Conservation (phyloP, 1,284 basidiomycete species). For the Heterobasidion occidentale region DNA sequence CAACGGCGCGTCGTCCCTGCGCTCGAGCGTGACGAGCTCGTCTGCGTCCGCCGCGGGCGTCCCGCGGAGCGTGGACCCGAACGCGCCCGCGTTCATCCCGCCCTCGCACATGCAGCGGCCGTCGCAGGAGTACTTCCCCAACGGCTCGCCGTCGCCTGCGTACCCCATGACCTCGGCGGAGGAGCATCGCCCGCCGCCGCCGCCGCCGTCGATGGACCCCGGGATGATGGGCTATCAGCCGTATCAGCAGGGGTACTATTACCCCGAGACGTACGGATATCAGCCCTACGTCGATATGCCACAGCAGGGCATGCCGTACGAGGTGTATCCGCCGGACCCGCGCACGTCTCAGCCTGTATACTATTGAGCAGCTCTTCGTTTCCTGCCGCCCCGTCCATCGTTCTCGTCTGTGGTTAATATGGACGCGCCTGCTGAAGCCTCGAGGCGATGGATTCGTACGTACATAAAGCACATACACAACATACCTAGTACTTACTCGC, state of each 20-base stretch:
- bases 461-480: neutral
- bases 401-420: neutral
- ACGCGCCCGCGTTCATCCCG: neutral
- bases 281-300: neutral
- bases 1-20: neutral
- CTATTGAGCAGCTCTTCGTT: neutral
- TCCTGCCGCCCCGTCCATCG: neutral
- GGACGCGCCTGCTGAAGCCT: neutral
- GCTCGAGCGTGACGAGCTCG: neutral
- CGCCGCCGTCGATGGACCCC: neutral
- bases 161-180: neutral
- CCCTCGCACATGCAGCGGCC: neutral
- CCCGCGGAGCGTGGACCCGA: neutral
- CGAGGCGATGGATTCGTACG: neutral
- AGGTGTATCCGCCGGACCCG: neutral
- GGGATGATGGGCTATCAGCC: neutral
- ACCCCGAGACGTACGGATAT: neutral
- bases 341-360: neutral
- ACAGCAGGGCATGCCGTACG: neutral
- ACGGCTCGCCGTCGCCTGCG: neutral
- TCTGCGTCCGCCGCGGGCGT: neutral
- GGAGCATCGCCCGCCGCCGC: neutral
- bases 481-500: neutral
- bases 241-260: neutral
- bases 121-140: neutral